Evolutionary conservation across 2,329 filamentous ascomycete genomes (phyloP).

Genomic region (Paecilomyces sp.): DNA sequence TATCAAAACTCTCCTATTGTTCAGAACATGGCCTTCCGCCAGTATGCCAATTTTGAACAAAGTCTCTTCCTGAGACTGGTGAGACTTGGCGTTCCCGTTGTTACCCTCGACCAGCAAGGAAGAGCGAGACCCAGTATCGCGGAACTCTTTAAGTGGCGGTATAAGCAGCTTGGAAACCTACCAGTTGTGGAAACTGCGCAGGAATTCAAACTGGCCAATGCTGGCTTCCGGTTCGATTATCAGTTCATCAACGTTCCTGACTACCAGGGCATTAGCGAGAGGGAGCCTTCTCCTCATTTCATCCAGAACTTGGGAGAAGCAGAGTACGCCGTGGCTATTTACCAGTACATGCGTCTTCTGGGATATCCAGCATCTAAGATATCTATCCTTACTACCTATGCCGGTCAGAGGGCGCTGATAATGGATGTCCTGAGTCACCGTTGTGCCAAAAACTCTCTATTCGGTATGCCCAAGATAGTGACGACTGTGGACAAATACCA

Average conservation of each 20-base stretch:
- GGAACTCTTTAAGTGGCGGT: conserved; percentile 88
- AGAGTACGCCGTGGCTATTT: conserved; percentile 92
- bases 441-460: conserved; percentile 74
- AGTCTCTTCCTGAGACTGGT: conserved; percentile 88
- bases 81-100: conserved; percentile 82
- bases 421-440: conserved; percentile 77
- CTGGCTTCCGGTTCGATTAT: conserved; percentile 88
- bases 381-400: conserved; percentile 86
- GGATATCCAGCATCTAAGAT: conserved; percentile 83
- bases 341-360: conserved; percentile 93
- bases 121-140: conserved; percentile 83
- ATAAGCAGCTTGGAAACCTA: conserved; percentile 70
- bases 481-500: conserved; percentile 98
- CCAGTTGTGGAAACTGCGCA: conserved; percentile 60
- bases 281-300: conserved; percentile 86
- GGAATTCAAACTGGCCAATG: conserved; percentile 76
- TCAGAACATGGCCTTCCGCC: conserved; percentile 86
- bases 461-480: conserved; percentile 81
- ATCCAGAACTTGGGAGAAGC: conserved; percentile 95
- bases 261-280: conserved; percentile 84
- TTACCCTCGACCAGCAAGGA: conserved; percentile 88
- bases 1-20: conserved; percentile 95
- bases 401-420: conserved; percentile 82
- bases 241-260: conserved; percentile 95
- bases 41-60: conserved; percentile 94